Conservation (phyloP, 1,139 yeast species). For the Geotrichum carabidarum region DNA sequence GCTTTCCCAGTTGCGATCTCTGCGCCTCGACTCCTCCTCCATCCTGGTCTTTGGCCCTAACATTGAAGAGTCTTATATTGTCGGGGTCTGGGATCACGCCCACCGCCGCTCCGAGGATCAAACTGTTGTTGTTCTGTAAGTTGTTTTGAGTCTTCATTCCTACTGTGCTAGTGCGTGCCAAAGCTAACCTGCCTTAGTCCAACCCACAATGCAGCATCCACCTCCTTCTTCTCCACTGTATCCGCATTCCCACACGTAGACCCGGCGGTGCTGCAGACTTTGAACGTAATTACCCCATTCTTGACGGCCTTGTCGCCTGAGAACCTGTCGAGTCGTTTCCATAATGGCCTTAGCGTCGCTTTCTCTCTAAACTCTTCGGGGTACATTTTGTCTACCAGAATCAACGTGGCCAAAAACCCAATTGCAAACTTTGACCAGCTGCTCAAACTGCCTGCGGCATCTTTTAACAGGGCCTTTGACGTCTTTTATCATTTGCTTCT, state of each 20-base stretch:
- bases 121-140: conserved; percentile 36
- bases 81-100: conserved; percentile 41
- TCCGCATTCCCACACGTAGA: conserved; percentile 37
- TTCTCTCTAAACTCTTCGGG: conserved; percentile 36
- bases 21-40: conserved; percentile 36
- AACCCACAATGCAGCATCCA: conserved; percentile 23
- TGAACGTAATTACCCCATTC: conserved; percentile 39
- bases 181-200: conserved; percentile 18
- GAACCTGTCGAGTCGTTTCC: conserved; percentile 37
- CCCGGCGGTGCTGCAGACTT: conserved; percentile 36
- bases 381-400: conserved; percentile 35
- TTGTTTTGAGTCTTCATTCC: conserved; percentile 8
- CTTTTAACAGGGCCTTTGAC: conserved; percentile 36
- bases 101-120: conserved; percentile 41
- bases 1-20: conserved; percentile 30
- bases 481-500: conserved; percentile 40
- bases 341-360: conserved; percentile 36
- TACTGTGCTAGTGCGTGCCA: not conserved
- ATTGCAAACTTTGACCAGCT: conserved; percentile 35
- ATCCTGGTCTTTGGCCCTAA: conserved; percentile 33
- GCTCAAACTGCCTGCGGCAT: conserved; percentile 29
- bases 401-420: conserved; percentile 34
- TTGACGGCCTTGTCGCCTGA: conserved; percentile 38
- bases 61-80: conserved; percentile 36
- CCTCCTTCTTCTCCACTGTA: conserved; percentile 31